A percentile compares a stretch with the other conserved stretches of the same genome.
Conservation (phyloP, 2,329 filamentous ascomycete genomes). For the Fusarium beomiforme region DNA sequence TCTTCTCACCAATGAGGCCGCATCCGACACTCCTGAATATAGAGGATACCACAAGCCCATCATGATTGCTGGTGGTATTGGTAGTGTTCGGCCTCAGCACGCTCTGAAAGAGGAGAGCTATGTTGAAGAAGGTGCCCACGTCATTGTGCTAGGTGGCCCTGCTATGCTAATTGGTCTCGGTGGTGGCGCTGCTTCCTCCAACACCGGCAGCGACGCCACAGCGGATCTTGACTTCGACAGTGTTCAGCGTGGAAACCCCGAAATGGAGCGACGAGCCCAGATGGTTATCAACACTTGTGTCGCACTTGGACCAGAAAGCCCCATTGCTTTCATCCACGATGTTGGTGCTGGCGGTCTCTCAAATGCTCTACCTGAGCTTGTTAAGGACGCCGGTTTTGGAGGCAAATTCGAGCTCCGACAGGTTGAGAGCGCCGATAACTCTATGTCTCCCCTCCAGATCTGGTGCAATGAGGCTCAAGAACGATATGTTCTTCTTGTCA, state of each 20-base stretch:
- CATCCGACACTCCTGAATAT: slow-evolving; percentile 67
- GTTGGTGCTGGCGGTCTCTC: slow-evolving; percentile 88
- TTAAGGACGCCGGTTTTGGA: slow-evolving; percentile 90
- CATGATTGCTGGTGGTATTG: slow-evolving; percentile 96
- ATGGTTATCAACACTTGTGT: slow-evolving; percentile 98
- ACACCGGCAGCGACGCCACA: slow-evolving; percentile 85
- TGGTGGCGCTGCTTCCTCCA: slow-evolving; percentile 92
- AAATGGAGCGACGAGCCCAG: slow-evolving; percentile 94
- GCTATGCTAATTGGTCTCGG: slow-evolving; percentile 98
- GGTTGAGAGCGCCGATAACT: slow-evolving; percentile 86
- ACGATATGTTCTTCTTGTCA: slow-evolving; percentile 91
- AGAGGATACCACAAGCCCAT: slow-evolving; percentile 98
- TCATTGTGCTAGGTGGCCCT: slow-evolving; percentile 93
- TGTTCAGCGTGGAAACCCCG: slow-evolving; percentile 95
- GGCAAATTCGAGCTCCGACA: slow-evolving; percentile 95
- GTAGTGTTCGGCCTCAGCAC: slow-evolving; percentile 89
- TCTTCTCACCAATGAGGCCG: slow-evolving; percentile 71
- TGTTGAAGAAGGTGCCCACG: slow-evolving; percentile 87
- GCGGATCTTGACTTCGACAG: slow-evolving; percentile 96
- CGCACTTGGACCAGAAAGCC: slow-evolving; percentile 83
- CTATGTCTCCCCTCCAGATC: slow-evolving; percentile 92
- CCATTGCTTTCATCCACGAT: slow-evolving; percentile 97
- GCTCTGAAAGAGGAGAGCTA: slow-evolving; percentile 84
- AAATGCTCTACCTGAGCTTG: slow-evolving; percentile 79
- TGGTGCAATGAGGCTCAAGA: slow-evolving; percentile 99